Conservation (phyloP, 2,329 filamentous ascomycete species). For the Verticillium tricorpus region DNA sequence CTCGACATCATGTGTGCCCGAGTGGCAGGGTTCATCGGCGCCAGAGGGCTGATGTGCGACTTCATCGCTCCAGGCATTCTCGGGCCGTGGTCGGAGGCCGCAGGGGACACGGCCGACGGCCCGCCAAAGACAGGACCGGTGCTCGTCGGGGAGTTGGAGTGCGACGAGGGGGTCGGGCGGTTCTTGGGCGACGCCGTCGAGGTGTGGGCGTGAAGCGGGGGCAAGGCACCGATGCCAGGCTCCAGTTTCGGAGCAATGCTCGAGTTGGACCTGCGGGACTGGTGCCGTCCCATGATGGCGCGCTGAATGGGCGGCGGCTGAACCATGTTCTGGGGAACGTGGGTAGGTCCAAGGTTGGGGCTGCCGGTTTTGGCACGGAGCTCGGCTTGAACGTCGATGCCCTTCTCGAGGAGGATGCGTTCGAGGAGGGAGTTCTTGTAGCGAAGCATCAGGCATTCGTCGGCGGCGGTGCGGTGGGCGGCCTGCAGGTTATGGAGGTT, state of each 20-base stretch:
- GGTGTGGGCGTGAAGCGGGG: constrained; percentile 40
- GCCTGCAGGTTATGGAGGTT: constrained; percentile 89
- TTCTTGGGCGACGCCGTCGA: constrained; percentile 64
- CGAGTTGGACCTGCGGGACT: constrained; percentile 66
- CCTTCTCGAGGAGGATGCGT: constrained; percentile 93
- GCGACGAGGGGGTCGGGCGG: constrained; percentile 78
- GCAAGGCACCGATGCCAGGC: constrained; percentile 41
- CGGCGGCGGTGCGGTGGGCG: constrained; percentile 88
- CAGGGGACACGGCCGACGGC: constrained; percentile 36
- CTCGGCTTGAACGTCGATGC: constrained; percentile 96
- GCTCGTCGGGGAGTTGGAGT: constrained; percentile 54
- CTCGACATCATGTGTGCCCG: constrained; percentile 27
- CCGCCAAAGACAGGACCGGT: constrained; percentile 37
- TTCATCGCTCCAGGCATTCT: constrained; percentile 33
- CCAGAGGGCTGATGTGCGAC: constrained; percentile 28
- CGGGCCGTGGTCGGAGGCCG: constrained; percentile 42
- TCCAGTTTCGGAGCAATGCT: constrained; percentile 74
- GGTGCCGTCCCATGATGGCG: constrained; percentile 76
- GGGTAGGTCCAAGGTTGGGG: constrained; percentile 69
- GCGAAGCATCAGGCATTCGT: constrained; percentile 95
- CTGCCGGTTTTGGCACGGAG: constrained; percentile 88
- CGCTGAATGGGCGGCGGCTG: constrained; percentile 75
- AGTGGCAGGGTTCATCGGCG: constrained; percentile 20
- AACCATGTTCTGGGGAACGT: constrained; percentile 63
- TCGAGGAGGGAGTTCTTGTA: constrained; percentile 98